Evolutionary conservation across 805 yeast species (phyloP).

Genomic region (Barnettozyma californica): DNA sequence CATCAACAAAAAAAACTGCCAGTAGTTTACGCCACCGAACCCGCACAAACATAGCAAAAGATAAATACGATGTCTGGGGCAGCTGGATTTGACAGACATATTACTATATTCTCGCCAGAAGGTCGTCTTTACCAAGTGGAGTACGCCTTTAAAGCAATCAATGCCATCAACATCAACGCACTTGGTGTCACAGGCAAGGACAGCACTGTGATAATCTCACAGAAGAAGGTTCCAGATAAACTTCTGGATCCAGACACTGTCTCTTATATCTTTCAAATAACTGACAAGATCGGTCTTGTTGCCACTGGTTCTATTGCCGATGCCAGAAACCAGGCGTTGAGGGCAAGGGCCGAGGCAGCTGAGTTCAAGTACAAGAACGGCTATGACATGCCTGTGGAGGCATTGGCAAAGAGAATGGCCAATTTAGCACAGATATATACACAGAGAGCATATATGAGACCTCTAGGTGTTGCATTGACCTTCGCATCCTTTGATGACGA

Average conservation of each 20-base stretch:
- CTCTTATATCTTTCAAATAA: constrained; percentile 76
- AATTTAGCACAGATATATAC: constrained; percentile 93
- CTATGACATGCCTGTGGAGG: constrained; percentile 94
- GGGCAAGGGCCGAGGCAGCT: constrained; percentile 94
- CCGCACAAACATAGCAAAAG: neutral
- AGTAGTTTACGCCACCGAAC: constrained; percentile 1
- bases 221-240: constrained; percentile 95
- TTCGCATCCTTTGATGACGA: constrained; percentile 86
- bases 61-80: constrained; percentile 36
- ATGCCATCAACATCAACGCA: constrained; percentile 85
- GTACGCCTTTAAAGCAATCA: constrained; percentile 96
- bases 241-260: constrained; percentile 84
- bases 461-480: constrained; percentile 90
- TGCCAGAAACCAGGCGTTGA: constrained; percentile 81
- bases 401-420: constrained; percentile 90
- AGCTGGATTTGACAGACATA: constrained; percentile 99
- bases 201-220: constrained; percentile 83
- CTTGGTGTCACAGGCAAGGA: constrained; percentile 84
- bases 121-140: constrained; percentile 97
- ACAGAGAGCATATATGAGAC: constrained; percentile 98
- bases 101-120: constrained; percentile 97
- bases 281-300: constrained; percentile 79
- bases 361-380: constrained; percentile 94
- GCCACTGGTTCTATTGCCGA: constrained; percentile 96
- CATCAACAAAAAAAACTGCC: neutral